Evolutionary conservation across 225 moss, liverwort and hornwort genomes (phyloP), one percentile per base, ranked within the genome.

Genomic region (Sphagnum tenellum): DNA sequence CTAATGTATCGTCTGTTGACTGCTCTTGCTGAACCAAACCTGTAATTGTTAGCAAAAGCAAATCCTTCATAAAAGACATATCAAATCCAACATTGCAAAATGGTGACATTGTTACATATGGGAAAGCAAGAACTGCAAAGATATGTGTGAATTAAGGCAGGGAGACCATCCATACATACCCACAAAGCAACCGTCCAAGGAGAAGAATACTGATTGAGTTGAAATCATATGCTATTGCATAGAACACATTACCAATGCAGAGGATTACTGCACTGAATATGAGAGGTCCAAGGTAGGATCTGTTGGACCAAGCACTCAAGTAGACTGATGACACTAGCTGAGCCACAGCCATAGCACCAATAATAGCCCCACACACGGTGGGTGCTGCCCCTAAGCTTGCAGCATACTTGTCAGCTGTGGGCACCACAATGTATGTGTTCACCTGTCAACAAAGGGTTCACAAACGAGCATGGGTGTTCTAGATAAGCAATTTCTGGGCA

Each of bases 1-100:
- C 86, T 89, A 64, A 93, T 89, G 70, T 89, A 93, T 48, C 89
- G 89, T 48, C 92, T 82, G 57, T 93, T 93, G 9, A 93, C 89
- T 59, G 89, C 92, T 69, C 88, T 76, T 2, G 92, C 92, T 10
- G 89, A 89, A 49, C 92, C 92, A 70, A 93, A 74, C 73, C 92
- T 92, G 83, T 67, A 6, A 44, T 12, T 63, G 11, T 29, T 29
- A 29, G 7, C 12, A 60, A 45, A 8, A 46, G 45, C 9, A 63
- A 11, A 46, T 6, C 29, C 12, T 46, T 63, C 7, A 6, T 14
- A 48, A 7, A 12, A 47, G 3, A 63, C 12, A n/a, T 48, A 45
- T 4, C 12, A 9, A 7, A 45, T 12, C 7, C 14, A 10, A 63
- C 29, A 63, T 45, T 47, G 6, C 46, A 63, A 47, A 63, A 29